Percentiles rank a stretch among this genome's conserved stretches.
These are phyloP conservation scores for Mortierella sp. DNA, from an alignment of 371 early-diverging fungal genomes.

Conservation along the genomic window DNA sequence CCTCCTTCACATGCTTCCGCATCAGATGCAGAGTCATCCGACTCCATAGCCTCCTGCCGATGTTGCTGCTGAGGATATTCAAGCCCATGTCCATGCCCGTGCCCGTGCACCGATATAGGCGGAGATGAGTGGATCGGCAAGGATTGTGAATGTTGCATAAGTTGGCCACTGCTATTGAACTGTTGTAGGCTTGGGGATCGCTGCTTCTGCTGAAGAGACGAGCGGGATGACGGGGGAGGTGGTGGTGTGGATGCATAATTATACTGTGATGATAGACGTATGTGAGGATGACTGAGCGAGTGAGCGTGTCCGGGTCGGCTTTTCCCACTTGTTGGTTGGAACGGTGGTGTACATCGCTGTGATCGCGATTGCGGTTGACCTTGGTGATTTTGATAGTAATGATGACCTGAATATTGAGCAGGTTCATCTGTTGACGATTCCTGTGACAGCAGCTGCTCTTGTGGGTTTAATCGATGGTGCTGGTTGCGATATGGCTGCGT, in stretches of 20 bases:
- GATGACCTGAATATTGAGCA: slow-evolving; percentile 11
- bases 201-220: slow-evolving; percentile 1
- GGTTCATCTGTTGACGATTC: slow-evolving; percentile 13
- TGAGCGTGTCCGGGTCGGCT: slow-evolving; percentile 11
- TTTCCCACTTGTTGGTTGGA: background rate
- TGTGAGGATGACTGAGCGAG: slow-evolving; percentile 24
- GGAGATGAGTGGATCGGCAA: slow-evolving; percentile 7
- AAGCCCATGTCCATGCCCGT: slow-evolving; percentile 5
- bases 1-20: slow-evolving; percentile 9
- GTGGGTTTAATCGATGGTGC: background rate
- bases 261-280: slow-evolving; percentile 7
- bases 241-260: slow-evolving; percentile 31
- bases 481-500: background rate
- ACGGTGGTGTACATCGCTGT: slow-evolving; percentile 10
- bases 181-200: background rate
- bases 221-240: slow-evolving; percentile 18
- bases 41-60: slow-evolving; percentile 19
- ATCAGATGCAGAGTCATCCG: slow-evolving; percentile 41
- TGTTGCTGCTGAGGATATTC: slow-evolving; percentile 2
- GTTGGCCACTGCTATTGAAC: background rate
- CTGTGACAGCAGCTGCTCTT: background rate
- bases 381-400: background rate
- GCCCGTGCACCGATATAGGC: background rate
- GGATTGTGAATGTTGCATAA: slow-evolving; percentile 21
- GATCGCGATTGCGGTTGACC: background rate